phyloP scores from a whole-genome alignment of 2,329 filamentous ascomycete species.

The Daldinia sp. region DNA sequence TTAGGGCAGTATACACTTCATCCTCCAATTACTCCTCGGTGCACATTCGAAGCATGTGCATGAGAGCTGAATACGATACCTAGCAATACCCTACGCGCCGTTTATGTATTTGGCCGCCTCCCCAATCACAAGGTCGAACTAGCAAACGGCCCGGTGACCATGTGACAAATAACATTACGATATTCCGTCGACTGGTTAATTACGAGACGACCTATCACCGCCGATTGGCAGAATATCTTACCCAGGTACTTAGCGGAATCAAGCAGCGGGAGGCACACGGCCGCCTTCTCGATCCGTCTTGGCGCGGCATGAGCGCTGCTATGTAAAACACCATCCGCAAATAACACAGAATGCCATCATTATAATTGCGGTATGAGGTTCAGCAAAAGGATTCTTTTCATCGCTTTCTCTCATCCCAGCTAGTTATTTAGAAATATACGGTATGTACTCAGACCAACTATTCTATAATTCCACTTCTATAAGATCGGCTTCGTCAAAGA shows the following conservation, averaged over 20 bases:
- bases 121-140: conserved; percentile 11
- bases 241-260: conserved; percentile 4
- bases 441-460: not conserved
- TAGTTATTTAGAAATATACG: not conserved
- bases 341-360: not conserved
- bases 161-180: conserved; percentile 10
- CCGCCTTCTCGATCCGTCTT: conserved; percentile 12
- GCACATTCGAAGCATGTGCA: not conserved
- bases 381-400: not conserved
- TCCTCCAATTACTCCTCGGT: conserved; percentile 1
- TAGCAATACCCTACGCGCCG: not conserved
- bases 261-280: conserved; percentile 15
- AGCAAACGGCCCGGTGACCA: not conserved
- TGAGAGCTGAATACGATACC: not conserved
- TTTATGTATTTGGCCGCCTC: not conserved
- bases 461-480: not conserved
- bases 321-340: not conserved
- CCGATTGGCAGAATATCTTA: conserved; percentile 13
- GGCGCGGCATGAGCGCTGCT: conserved; percentile 11
- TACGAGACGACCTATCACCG: not conserved
- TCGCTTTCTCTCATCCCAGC: not conserved
- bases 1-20: not conserved
- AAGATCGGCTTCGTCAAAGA: not conserved
- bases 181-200: not conserved
- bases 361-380: not conserved